These are phyloP conservation scores for Phytophthora europaea DNA, from an alignment of 352 stramenopile species.

Conservation along the genomic window DNA sequence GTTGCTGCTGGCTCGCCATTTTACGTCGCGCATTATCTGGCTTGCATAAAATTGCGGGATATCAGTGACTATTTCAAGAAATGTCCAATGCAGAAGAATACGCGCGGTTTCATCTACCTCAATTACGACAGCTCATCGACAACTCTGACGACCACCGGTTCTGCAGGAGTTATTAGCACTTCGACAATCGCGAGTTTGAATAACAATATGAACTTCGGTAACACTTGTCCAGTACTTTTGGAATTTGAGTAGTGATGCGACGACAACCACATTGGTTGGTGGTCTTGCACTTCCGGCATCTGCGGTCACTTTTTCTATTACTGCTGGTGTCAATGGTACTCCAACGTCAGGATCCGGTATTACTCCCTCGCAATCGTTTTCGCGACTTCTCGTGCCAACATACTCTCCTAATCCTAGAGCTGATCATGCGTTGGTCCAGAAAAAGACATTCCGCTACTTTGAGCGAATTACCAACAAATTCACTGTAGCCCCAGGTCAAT, in stretches of 20 bases:
- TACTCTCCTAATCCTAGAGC: conserved; percentile 24
- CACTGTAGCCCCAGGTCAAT: conserved; percentile 8
- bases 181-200: conserved; percentile 4
- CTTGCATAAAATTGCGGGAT: conserved; percentile 12
- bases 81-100: conserved; percentile 22
- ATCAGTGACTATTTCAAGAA: conserved; percentile 22
- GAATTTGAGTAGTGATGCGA: conserved; percentile 7
- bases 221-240: conserved; percentile 6
- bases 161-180: neutral
- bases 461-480: conserved; percentile 32
- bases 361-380: conserved; percentile 17
- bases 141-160: conserved; percentile 4
- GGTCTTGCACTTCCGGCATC: neutral
- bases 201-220: neutral
- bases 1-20: conserved; percentile 14
- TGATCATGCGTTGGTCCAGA: conserved; percentile 3
- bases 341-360: conserved; percentile 3
- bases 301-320: conserved; percentile 6
- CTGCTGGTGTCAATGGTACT: conserved; percentile 19
- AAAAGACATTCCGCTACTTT: conserved; percentile 23
- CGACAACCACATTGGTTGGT: neutral
- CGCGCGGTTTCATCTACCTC: too few relatives aligned
- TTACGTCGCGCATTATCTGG: conserved; percentile 12
- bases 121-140: conserved; percentile 18
- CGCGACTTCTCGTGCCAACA: conserved; percentile 16